phyloP scores from a whole-genome alignment of 257 asterid genomes.

The Lavandula angustifolia region DNA sequence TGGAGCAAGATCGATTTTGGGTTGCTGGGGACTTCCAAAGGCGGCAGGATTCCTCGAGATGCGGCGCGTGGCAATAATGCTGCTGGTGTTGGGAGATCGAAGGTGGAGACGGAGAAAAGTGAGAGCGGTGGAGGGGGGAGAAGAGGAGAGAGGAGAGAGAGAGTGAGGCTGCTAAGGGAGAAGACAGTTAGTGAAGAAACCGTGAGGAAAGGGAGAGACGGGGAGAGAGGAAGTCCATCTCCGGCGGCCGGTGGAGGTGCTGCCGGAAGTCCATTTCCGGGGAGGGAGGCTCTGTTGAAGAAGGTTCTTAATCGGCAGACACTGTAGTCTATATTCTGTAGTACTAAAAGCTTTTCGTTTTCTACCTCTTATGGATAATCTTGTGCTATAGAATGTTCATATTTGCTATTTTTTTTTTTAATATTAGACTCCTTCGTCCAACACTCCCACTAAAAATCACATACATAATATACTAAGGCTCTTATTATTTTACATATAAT shows the following conservation, averaged over 20 bases:
- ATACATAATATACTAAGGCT: too few relatives aligned
- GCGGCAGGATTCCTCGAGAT: slow-evolving; percentile 72
- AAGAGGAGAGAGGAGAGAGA: slow-evolving; percentile 26
- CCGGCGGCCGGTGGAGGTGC: neutral
- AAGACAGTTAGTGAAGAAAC: slow-evolving; percentile 35
- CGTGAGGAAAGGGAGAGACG: slow-evolving; percentile 1
- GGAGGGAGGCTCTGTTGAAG: slow-evolving; percentile 56
- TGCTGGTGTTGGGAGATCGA: neutral
- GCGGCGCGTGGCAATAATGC: neutral
- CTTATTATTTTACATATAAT: too few relatives aligned
- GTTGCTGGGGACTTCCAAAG: slow-evolving; percentile 70
- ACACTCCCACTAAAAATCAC: too few relatives aligned
- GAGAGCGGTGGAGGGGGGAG: neutral
- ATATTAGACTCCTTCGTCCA: too few relatives aligned
- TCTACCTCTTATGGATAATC: too few relatives aligned
- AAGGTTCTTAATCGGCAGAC: slow-evolving; percentile 35
- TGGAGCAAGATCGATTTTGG: slow-evolving; percentile 74
- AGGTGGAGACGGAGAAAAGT: neutral
- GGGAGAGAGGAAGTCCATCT: neutral
- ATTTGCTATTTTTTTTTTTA: too few relatives aligned
- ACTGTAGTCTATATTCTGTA: neutral
- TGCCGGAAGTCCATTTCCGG: slow-evolving; percentile 54
- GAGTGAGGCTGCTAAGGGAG: slow-evolving; percentile 54
- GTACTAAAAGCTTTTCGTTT: too few relatives aligned
- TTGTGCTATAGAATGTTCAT: too few relatives aligned